Evolutionary conservation across 2,329 filamentous ascomycete genomes (phyloP).

Genomic region (Teratosphaeriaceae sp.): DNA sequence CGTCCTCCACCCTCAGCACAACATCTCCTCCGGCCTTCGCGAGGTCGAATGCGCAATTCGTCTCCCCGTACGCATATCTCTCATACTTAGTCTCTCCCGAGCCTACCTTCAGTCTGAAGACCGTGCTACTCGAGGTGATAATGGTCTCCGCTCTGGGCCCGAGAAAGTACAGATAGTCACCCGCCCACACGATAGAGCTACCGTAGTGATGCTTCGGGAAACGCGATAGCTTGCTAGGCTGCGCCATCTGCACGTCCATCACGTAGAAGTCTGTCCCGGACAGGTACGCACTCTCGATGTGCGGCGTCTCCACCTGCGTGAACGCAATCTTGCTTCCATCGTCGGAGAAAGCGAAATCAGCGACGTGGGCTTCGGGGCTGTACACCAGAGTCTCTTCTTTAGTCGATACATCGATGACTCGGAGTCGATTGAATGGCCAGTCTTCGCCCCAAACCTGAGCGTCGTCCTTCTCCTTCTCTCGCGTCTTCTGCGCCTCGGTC

Average conservation of each 20-base stretch:
- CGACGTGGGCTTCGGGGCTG: slow-evolving; percentile 19
- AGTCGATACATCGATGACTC: slow-evolving; percentile 26
- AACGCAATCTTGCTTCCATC: slow-evolving; percentile 23
- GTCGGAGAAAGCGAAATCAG: slow-evolving; percentile 24
- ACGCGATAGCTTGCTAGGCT: slow-evolving; percentile 3
- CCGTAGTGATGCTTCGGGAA: not conserved
- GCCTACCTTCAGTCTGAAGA: slow-evolving; percentile 1
- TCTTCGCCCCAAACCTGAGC: slow-evolving; percentile 32
- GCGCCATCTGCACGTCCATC: slow-evolving; percentile 8
- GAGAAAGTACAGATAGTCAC: slow-evolving; percentile 14
- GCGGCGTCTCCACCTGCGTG: slow-evolving; percentile 16
- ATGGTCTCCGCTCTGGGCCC: slow-evolving; percentile 7
- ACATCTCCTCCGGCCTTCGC: slow-evolving; percentile 10
- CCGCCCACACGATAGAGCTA: slow-evolving; percentile 10
- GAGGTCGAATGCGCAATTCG: slow-evolving; percentile 14
- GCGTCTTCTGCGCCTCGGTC: slow-evolving; percentile 24
- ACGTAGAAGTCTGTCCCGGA: slow-evolving; percentile 17
- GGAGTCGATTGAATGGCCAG: slow-evolving; percentile 29
- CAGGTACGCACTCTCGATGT: slow-evolving; percentile 20
- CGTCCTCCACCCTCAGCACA: slow-evolving; percentile 15
- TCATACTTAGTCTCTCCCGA: slow-evolving; percentile 2
- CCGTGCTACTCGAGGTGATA: not conserved
- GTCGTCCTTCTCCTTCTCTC: slow-evolving; percentile 29
- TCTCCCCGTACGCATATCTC: slow-evolving; percentile 12
- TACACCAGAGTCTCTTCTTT: slow-evolving; percentile 18